Evolutionary conservation across 2,329 filamentous ascomycete species (phyloP).

Genomic region (Trichoderma atroviride): DNA sequence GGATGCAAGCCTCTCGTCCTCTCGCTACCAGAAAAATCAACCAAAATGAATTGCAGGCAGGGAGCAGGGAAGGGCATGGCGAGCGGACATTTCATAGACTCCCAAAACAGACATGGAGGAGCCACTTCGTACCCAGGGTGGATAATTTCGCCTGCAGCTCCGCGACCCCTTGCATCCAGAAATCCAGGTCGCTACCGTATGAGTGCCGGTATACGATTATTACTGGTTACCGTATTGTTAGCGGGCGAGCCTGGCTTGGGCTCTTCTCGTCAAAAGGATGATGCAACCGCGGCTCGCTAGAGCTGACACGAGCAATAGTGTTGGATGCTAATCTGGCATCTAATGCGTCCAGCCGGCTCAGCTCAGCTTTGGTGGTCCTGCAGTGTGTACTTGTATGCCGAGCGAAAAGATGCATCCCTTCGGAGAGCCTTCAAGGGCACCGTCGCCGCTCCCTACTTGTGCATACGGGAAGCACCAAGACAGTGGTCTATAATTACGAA

Average conservation of each 20-base stretch:
- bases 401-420: neutral
- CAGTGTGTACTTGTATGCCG: neutral
- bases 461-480: neutral
- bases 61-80: conserved; percentile 11
- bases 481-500: neutral
- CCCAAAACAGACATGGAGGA: neutral
- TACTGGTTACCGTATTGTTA: neutral
- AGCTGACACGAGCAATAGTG: neutral
- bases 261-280: neutral
- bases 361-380: neutral
- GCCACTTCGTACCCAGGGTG: conserved; percentile 14
- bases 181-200: neutral
- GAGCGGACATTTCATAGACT: conserved; percentile 3
- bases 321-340: neutral
- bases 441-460: neutral
- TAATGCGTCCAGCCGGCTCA: neutral
- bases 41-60: neutral
- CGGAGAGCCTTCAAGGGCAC: neutral
- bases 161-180: neutral
- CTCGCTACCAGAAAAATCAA: neutral
- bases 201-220: neutral
- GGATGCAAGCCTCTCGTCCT: neutral
- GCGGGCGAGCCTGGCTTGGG: neutral
- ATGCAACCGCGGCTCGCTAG: neutral
- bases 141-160: conserved; percentile 24